These are phyloP conservation scores for Gossypium thurberi DNA, from an alignment of 345 rosid species.

Conservation along the genomic window DNA sequence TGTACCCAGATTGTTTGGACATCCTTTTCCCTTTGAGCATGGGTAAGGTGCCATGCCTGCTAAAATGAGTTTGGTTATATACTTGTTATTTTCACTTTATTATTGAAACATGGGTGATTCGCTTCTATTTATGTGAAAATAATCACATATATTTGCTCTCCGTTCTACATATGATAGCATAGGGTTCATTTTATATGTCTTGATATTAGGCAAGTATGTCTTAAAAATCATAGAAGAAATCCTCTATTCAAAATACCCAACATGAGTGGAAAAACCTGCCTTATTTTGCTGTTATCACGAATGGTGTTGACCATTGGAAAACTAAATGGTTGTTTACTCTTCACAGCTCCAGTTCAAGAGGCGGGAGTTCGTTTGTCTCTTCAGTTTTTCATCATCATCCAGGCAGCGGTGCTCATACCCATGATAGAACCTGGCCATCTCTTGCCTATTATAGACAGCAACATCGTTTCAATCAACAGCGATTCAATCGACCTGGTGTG, in stretches of 20 bases:
- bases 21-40: conserved; percentile 39
- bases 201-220: no score
- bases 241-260: no score
- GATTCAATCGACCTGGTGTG: conserved; percentile 27
- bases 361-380: conserved; percentile 33
- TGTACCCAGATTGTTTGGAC: conserved; percentile 32
- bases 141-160: no score
- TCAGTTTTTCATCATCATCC: conserved; percentile 41
- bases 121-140: no score
- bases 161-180: no score
- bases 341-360: conserved; percentile 43
- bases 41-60: conserved; percentile 27
- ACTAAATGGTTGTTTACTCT: conserved; percentile 8
- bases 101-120: no score
- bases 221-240: no score
- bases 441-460: conserved; percentile 43
- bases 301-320: not conserved
- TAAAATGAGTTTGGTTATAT: not conserved
- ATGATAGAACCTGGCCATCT: conserved; percentile 39
- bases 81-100: not conserved
- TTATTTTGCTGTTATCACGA: not conserved
- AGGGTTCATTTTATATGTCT: no score
- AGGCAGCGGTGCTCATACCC: conserved; percentile 32
- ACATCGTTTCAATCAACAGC: conserved; percentile 24
- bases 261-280: not conserved